A percentile compares a stretch with the other conserved stretches of the same genome.
Conservation (phyloP, 495 filamentous ascomycete species). For the Jackrogersella minutella region DNA sequence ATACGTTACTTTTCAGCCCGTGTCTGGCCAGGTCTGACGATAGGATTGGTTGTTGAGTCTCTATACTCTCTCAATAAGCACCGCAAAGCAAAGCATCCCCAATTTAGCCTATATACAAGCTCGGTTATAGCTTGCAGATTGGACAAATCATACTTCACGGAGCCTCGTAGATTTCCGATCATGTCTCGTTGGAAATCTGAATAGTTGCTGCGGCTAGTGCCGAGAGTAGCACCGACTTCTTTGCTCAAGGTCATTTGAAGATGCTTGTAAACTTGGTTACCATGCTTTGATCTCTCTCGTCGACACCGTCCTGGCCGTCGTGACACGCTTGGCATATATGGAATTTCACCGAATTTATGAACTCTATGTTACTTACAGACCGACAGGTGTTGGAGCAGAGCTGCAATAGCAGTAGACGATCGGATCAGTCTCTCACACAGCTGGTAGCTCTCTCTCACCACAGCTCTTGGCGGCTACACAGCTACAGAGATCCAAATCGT, state of each 20-base stretch:
- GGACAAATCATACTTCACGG: conserved; percentile 25
- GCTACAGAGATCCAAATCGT: conserved; percentile 5
- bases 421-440: not conserved
- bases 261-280: conserved; percentile 26
- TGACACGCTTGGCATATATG: conserved; percentile 39
- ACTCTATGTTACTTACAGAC: conserved; percentile 19
- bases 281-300: conserved; percentile 12
- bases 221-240: conserved; percentile 37
- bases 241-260: conserved; percentile 6
- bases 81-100: not conserved
- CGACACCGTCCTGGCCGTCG: conserved; percentile 21
- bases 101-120: conserved; percentile 40
- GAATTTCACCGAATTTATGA: conserved; percentile 30
- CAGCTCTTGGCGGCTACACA: conserved; percentile 10
- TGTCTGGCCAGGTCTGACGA: conserved; percentile 20
- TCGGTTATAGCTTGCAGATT: conserved; percentile 35
- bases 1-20: conserved; percentile 7
- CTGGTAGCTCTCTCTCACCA: conserved; percentile 9
- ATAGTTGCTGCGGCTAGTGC: conserved; percentile 24
- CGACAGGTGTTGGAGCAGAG: conserved; percentile 10
- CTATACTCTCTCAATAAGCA: conserved; percentile 12
- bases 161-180: conserved; percentile 35
- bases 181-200: conserved; percentile 25
- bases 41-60: conserved; percentile 12
- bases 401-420: conserved; percentile 8